These are phyloP conservation scores for Colletotrichum noveboracense DNA, from an alignment of 2,329 filamentous ascomycete genomes.

Conservation along the genomic window DNA sequence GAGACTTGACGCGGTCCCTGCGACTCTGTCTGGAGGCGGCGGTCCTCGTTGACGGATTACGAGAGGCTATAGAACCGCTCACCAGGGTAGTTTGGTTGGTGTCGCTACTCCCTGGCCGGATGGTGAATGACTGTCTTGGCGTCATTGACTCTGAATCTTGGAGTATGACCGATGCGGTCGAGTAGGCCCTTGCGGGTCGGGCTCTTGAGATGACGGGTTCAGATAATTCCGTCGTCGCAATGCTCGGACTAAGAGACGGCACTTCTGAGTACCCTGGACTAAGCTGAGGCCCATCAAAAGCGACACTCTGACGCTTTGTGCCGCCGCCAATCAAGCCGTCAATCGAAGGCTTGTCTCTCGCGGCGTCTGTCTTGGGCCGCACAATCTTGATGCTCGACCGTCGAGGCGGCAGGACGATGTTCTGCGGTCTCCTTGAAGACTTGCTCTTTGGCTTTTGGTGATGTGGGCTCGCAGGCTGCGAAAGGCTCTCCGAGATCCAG, in stretches of 20 bases:
- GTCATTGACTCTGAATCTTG: conserved; percentile 18
- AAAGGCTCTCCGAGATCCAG: not conserved
- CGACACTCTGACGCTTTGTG: not conserved
- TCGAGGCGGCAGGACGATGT: not conserved
- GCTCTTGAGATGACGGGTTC: conserved; percentile 37
- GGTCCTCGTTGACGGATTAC: conserved; percentile 14
- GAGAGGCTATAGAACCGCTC: conserved; percentile 5
- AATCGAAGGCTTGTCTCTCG: not conserved
- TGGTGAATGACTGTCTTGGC: conserved; percentile 7
- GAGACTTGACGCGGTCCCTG: conserved; percentile 42
- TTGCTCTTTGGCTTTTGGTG: not conserved
- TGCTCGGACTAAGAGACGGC: conserved; percentile 35
- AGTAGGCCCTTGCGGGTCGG: conserved; percentile 33
- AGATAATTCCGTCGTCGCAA: conserved; percentile 32
- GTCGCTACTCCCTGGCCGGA: conserved; percentile 10
- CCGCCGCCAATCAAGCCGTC: conserved; percentile 9
- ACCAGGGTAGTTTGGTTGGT: conserved; percentile 12
- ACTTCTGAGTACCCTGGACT: conserved; percentile 18
- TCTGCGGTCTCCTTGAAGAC: not conserved
- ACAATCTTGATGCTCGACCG: not conserved
- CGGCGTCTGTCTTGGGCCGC: not conserved
- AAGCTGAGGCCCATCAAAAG: conserved; percentile 5
- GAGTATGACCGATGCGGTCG: conserved; percentile 31
- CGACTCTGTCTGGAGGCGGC: conserved; percentile 32
- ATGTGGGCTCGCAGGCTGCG: not conserved